phyloP scores from a whole-genome alignment of 2,329 filamentous ascomycete species.

The Phoma sp. region DNA sequence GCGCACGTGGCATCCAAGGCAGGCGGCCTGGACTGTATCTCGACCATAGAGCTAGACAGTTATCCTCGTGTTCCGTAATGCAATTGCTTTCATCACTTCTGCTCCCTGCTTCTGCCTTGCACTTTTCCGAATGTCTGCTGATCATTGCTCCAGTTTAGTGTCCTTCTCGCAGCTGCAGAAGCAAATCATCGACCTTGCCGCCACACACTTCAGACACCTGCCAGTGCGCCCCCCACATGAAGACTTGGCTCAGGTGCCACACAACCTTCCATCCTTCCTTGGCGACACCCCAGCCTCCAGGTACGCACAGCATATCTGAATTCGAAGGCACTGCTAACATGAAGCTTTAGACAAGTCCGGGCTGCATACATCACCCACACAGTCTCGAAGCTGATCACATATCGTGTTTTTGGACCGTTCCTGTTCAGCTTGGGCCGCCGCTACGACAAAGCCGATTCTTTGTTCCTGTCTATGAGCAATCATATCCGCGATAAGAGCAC shows the following conservation, averaged over 20 bases:
- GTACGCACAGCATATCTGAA: constrained; percentile 23
- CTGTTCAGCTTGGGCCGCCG: constrained; percentile 61
- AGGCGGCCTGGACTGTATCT: constrained; percentile 20
- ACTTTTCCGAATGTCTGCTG: constrained; percentile 21
- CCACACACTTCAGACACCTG: constrained; percentile 59
- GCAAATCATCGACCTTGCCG: constrained; percentile 59
- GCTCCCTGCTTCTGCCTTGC: constrained; percentile 15
- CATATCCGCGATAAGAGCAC: constrained; percentile 63
- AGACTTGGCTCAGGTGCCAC: constrained; percentile 58
- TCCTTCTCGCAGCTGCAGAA: constrained; percentile 59
- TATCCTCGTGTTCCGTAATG: constrained; percentile 29
- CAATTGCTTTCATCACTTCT: constrained; percentile 28
- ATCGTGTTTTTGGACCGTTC: constrained; percentile 64
- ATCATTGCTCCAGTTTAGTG: constrained; percentile 51
- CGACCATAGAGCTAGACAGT: constrained; percentile 17
- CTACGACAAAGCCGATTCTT: constrained; percentile 62
- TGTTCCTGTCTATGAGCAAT: constrained; percentile 61
- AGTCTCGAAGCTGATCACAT: constrained; percentile 62
- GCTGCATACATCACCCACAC: constrained; percentile 61
- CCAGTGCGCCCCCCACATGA: constrained; percentile 58
- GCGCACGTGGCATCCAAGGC: constrained; percentile 17
- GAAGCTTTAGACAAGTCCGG: constrained; percentile 53
- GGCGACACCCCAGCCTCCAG: constrained; percentile 58
- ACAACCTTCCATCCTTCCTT: constrained; percentile 61
- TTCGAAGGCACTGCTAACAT: background rate